Percentiles rank a stretch among this genome's conserved stretches.
These are phyloP conservation scores for Trichoderma sp. DNA, from an alignment of 2,329 filamentous ascomycete species.

Conservation along the genomic window DNA sequence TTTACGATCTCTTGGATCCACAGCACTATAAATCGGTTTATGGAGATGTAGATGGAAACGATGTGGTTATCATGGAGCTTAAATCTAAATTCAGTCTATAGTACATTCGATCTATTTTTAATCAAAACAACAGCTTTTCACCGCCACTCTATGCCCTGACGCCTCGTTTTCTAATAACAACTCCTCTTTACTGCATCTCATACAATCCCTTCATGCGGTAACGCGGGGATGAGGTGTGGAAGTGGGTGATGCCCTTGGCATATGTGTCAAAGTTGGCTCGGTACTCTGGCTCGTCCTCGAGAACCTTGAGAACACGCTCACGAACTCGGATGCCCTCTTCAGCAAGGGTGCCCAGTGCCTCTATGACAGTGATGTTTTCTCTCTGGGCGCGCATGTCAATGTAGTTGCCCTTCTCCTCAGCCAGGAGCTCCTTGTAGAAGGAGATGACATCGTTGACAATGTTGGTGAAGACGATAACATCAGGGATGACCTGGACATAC, in stretches of 20 bases:
- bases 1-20: neutral
- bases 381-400: constrained; percentile 3
- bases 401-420: neutral
- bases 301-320: neutral
- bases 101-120: neutral
- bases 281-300: neutral
- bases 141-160: neutral
- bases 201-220: neutral
- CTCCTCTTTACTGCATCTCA: neutral
- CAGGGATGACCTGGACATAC: neutral
- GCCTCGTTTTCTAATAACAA: neutral
- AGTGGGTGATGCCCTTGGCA: neutral
- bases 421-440: constrained; percentile 2
- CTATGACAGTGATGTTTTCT: neutral
- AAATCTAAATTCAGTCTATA: neutral
- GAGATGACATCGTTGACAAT: constrained; percentile 2
- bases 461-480: constrained; percentile 5
- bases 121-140: neutral
- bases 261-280: neutral
- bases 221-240: constrained; percentile 1
- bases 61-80: neutral
- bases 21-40: neutral
- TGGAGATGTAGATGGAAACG: neutral
- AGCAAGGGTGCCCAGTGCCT: neutral
- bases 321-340: neutral